phyloP scores from a whole-genome alignment of 306 rosid species.

The Cicer arietinum region DNA sequence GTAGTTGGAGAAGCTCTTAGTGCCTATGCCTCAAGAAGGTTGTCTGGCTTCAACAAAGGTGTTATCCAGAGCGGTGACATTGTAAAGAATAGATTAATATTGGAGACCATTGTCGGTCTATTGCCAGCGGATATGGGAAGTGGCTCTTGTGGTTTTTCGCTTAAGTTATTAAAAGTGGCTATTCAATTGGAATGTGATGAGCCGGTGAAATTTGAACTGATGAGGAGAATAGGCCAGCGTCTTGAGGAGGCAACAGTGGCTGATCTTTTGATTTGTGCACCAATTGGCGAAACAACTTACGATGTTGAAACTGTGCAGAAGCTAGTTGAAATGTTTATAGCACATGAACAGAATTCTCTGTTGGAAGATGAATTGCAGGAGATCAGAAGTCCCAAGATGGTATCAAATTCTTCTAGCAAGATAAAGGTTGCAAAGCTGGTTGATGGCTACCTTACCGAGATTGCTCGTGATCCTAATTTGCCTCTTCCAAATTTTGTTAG shows the following conservation, averaged over 20 bases:
- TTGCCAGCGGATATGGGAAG: slow-evolving; percentile 65
- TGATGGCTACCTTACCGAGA: slow-evolving; percentile 85
- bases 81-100: slow-evolving; percentile 56
- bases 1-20: slow-evolving; percentile 84
- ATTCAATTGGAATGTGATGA: slow-evolving; percentile 66
- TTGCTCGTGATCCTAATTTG: slow-evolving; percentile 75
- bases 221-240: slow-evolving; percentile 70
- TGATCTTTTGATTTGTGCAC: slow-evolving; percentile 66
- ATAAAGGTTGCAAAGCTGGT: slow-evolving; percentile 79
- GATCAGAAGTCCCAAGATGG: slow-evolving; percentile 63
- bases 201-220: slow-evolving; percentile 60
- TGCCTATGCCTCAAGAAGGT: slow-evolving; percentile 72
- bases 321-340: slow-evolving; percentile 76
- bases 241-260: slow-evolving; percentile 80
- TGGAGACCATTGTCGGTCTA: slow-evolving; percentile 68
- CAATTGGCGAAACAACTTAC: slow-evolving; percentile 56
- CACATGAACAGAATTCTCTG: slow-evolving; percentile 49
- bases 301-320: slow-evolving; percentile 73
- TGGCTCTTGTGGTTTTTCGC: slow-evolving; percentile 68
- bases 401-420: slow-evolving; percentile 62
- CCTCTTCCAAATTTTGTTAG: slow-evolving; percentile 58
- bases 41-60: slow-evolving; percentile 75
- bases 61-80: slow-evolving; percentile 70
- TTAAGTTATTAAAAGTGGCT: slow-evolving; percentile 68
- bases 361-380: slow-evolving; percentile 72